These are phyloP conservation scores for Botrytis aclada DNA, from an alignment of 2,329 filamentous ascomycete species.

Conservation along the genomic window DNA sequence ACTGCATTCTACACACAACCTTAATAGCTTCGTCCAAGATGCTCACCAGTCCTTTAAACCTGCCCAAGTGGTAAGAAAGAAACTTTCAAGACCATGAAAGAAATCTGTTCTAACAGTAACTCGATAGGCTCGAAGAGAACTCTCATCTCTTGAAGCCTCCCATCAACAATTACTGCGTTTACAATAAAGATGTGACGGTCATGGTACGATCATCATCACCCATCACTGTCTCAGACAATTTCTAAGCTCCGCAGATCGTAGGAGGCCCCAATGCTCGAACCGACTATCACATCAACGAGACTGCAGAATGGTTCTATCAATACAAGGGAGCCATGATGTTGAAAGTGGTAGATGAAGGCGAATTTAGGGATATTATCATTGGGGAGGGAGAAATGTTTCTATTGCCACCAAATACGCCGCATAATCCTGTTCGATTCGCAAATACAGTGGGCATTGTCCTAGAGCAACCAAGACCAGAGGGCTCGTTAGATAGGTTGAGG, in stretches of 20 bases:
- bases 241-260: conserved; percentile 61
- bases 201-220: conserved; percentile 53
- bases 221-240: conserved; percentile 5
- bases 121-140: conserved; percentile 81
- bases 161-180: conserved; percentile 97
- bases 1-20: neutral
- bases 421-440: conserved; percentile 91
- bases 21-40: conserved; percentile 22
- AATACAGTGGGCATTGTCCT: conserved; percentile 92
- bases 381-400: conserved; percentile 92
- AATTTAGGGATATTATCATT: conserved; percentile 83
- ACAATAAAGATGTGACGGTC: conserved; percentile 77
- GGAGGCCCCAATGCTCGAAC: conserved; percentile 94
- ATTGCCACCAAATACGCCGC: conserved; percentile 88
- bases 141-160: conserved; percentile 80
- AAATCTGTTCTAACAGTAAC: conserved; percentile 10
- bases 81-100: neutral
- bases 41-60: conserved; percentile 34
- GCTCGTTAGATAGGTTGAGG: conserved; percentile 71
- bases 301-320: conserved; percentile 98
- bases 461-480: conserved; percentile 74
- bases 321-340: conserved; percentile 90
- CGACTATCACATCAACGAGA: conserved; percentile 97
- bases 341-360: conserved; percentile 73
- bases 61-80: conserved; percentile 36